These are phyloP conservation scores for Fusarium pseudonygamai DNA, from an alignment of 2,329 filamentous ascomycete genomes.

Conservation along the genomic window DNA sequence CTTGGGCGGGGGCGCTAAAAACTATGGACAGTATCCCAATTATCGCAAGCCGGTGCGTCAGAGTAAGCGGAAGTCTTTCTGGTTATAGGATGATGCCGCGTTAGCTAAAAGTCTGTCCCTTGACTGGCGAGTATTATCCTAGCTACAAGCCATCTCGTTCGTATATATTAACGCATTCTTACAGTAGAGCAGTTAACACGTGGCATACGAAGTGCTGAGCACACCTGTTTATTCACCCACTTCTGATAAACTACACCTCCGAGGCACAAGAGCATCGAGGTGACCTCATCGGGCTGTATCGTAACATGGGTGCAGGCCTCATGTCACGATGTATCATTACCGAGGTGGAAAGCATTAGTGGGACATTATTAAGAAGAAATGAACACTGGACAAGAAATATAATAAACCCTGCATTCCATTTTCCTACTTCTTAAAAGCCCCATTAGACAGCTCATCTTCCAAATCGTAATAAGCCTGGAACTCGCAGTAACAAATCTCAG, in stretches of 20 bases:
- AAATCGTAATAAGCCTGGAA: conserved; percentile 44
- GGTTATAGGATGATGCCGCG: not conserved
- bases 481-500: conserved; percentile 41
- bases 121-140: not conserved
- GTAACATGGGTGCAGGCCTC: too few relatives aligned
- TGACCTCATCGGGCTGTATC: too few relatives aligned
- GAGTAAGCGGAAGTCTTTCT: not conserved
- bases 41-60: not conserved
- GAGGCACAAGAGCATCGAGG: too few relatives aligned
- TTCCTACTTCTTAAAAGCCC: conserved; percentile 36
- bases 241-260: too few relatives aligned
- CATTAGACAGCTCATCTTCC: conserved; percentile 36
- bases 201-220: not conserved
- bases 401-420: too few relatives aligned
- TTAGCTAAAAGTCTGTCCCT: not conserved
- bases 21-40: not conserved
- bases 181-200: too few relatives aligned
- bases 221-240: not conserved
- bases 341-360: too few relatives aligned
- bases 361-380: too few relatives aligned
- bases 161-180: not conserved
- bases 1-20: not conserved
- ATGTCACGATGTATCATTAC: too few relatives aligned
- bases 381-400: too few relatives aligned
- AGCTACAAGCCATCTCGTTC: rapidly evolving